Percentiles rank a stretch among this genome's conserved stretches.
Evolutionary conservation across 2,329 filamentous ascomycete species (phyloP).

Genomic region (Pseudogymnoascus sp.): DNA sequence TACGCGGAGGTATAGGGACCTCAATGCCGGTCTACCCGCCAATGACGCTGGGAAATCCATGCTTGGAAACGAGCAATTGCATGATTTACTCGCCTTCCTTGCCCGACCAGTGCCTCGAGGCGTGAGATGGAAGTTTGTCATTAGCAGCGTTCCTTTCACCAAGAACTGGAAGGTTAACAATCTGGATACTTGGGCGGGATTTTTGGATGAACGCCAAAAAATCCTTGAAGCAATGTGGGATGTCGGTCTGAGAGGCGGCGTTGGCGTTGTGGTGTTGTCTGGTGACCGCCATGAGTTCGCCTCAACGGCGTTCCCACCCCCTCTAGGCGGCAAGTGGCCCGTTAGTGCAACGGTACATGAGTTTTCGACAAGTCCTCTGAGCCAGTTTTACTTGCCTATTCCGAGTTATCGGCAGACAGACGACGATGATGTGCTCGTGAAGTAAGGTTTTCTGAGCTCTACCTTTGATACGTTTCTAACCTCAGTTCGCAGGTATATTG

Average conservation of each 20-base stretch:
- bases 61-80: conserved; percentile 72
- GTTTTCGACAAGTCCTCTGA: conserved; percentile 84
- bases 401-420: conserved; percentile 78
- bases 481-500: conserved; percentile 54
- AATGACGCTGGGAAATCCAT: conserved; percentile 70
- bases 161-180: conserved; percentile 93
- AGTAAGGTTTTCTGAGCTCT: conserved; percentile 51
- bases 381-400: conserved; percentile 86
- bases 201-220: conserved; percentile 68
- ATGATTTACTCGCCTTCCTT: conserved; percentile 73
- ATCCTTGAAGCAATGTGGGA: conserved; percentile 93
- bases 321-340: conserved; percentile 53
- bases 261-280: conserved; percentile 76
- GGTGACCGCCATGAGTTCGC: conserved; percentile 97
- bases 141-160: conserved; percentile 87
- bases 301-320: conserved; percentile 71
- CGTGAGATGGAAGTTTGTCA: conserved; percentile 88
- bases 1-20: conserved; percentile 75
- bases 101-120: conserved; percentile 63
- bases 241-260: conserved; percentile 59
- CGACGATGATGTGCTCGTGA: conserved; percentile 73
- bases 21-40: conserved; percentile 53
- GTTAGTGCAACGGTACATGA: conserved; percentile 68
- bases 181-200: conserved; percentile 90
- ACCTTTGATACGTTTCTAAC: not conserved